Percentiles rank a stretch among this genome's conserved stretches.
These are phyloP conservation scores for Papiliotrema nemorosa DNA, from an alignment of 1,284 basidiomycete species.

Conservation along the genomic window DNA sequence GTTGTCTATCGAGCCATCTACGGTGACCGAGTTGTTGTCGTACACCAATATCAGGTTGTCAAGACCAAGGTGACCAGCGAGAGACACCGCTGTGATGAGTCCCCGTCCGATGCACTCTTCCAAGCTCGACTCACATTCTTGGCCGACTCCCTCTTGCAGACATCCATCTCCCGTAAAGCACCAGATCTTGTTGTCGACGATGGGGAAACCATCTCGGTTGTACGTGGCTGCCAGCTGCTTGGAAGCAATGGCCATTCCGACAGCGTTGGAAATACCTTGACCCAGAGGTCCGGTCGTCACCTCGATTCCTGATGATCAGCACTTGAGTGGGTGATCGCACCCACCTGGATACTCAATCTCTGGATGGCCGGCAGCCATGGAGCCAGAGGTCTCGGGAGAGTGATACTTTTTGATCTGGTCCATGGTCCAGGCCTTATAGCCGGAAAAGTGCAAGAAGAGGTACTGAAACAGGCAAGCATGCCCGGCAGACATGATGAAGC, in stretches of 20 bases:
- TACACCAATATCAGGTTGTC: slow-evolving; percentile 47
- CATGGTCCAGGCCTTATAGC: slow-evolving; percentile 41
- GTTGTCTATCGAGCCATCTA: slow-evolving; percentile 43
- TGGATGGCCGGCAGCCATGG: slow-evolving; percentile 42
- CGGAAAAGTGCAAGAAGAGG: slow-evolving; percentile 44
- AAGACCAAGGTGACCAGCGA: slow-evolving; percentile 44
- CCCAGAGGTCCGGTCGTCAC: slow-evolving; percentile 36
- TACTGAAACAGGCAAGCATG: slow-evolving; percentile 47
- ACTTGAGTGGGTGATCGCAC: not conserved
- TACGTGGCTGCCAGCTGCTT: slow-evolving; percentile 39
- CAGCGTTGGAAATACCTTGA: slow-evolving; percentile 42
- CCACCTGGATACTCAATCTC: slow-evolving; percentile 33
- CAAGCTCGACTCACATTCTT: slow-evolving; percentile 29
- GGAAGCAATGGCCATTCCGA: slow-evolving; percentile 40
- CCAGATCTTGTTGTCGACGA: slow-evolving; percentile 39
- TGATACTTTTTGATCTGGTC: slow-evolving; percentile 43
- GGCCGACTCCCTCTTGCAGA: slow-evolving; percentile 47
- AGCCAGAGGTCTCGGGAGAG: slow-evolving; percentile 23
- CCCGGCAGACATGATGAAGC: slow-evolving; percentile 44
- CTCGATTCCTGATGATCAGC: slow-evolving; percentile 8
- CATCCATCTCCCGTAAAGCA: slow-evolving; percentile 49
- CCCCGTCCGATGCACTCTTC: not conserved
- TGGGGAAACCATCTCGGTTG: slow-evolving; percentile 34
- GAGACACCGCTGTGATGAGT: slow-evolving; percentile 30
- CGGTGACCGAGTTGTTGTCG: slow-evolving; percentile 46